Evolutionary conservation across 2,329 filamentous ascomycete species (phyloP).

Genomic region (Sporothrix pallida): DNA sequence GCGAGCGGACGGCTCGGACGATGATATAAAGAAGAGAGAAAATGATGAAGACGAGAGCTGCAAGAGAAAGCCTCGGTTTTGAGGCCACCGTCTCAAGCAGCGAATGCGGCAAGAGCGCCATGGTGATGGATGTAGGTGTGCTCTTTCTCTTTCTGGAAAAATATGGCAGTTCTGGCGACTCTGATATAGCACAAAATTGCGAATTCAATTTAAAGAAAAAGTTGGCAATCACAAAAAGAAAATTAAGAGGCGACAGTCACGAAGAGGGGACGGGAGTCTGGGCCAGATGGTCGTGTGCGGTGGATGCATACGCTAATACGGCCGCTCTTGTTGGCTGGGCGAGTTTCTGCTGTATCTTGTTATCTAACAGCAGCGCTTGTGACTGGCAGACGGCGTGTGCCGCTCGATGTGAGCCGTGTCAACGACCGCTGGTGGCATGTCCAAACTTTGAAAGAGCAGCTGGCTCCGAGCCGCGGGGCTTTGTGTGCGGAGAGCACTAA

Average conservation of each 20-base stretch:
- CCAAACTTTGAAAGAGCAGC: background rate
- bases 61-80: background rate
- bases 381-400: background rate
- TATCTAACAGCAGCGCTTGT: constrained; percentile 13
- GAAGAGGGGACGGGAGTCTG: background rate
- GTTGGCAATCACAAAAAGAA: background rate
- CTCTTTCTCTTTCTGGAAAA: background rate
- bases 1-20: constrained; percentile 38
- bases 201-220: background rate
- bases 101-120: constrained; percentile 23
- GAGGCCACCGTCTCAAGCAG: background rate
- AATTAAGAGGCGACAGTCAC: background rate
- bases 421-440: background rate
- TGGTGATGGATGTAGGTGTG: background rate
- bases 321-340: background rate
- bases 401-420: constrained; percentile 4
- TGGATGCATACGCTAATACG: constrained; percentile 17
- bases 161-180: background rate
- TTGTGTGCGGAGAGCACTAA: constrained; percentile 22
- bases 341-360: background rate
- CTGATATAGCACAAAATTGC: background rate
- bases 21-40: constrained; percentile 32
- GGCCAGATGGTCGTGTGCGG: background rate
- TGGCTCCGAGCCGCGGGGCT: constrained; percentile 9
- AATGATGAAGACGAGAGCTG: background rate